These are phyloP conservation scores for Trichoderma sp. DNA, from an alignment of 2,329 filamentous ascomycete species.

Conservation along the genomic window DNA sequence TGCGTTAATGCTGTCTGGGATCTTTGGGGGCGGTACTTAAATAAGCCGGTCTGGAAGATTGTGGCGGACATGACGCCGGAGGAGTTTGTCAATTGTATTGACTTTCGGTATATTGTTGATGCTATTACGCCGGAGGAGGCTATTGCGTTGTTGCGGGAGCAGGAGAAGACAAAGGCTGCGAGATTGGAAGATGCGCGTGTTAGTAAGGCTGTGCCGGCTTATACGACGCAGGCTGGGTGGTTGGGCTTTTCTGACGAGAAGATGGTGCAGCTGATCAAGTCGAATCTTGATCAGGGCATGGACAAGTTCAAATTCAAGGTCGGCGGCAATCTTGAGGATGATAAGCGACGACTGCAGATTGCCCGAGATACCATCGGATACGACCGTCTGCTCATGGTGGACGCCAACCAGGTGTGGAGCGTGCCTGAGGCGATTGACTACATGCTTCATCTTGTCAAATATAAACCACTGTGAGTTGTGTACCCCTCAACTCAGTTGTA, in stretches of 20 bases:
- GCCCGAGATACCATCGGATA: slow-evolving; percentile 78
- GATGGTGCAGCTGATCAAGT: slow-evolving; percentile 70
- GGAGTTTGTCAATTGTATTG: slow-evolving; percentile 81
- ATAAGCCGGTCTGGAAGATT: slow-evolving; percentile 85
- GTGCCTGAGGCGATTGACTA: slow-evolving; percentile 84
- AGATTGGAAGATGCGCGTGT: slow-evolving; percentile 70
- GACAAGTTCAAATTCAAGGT: slow-evolving; percentile 89
- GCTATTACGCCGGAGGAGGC: slow-evolving; percentile 84
- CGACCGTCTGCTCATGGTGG: slow-evolving; percentile 86
- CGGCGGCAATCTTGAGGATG: slow-evolving; percentile 69
- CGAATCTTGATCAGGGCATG: slow-evolving; percentile 75
- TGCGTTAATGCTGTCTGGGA: slow-evolving; percentile 95
- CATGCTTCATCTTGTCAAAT: slow-evolving; percentile 77
- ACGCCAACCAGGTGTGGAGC: slow-evolving; percentile 89
- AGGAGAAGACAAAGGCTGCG: slow-evolving; percentile 64
- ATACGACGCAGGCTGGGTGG: slow-evolving; percentile 88
- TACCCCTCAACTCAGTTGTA: not conserved
- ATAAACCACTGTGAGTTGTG: slow-evolving; percentile 55
- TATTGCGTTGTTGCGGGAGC: slow-evolving; percentile 63
- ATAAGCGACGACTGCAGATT: slow-evolving; percentile 67
- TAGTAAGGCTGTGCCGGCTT: slow-evolving; percentile 76
- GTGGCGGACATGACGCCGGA: slow-evolving; percentile 86
- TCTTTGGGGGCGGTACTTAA: slow-evolving; percentile 82
- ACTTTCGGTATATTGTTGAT: slow-evolving; percentile 92
- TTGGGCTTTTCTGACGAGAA: slow-evolving; percentile 86